Evolutionary conservation across 2,329 filamentous ascomycete genomes (phyloP), one percentile per base, ranked within the genome.

Genomic region (Sordariomycetes sp.): DNA sequence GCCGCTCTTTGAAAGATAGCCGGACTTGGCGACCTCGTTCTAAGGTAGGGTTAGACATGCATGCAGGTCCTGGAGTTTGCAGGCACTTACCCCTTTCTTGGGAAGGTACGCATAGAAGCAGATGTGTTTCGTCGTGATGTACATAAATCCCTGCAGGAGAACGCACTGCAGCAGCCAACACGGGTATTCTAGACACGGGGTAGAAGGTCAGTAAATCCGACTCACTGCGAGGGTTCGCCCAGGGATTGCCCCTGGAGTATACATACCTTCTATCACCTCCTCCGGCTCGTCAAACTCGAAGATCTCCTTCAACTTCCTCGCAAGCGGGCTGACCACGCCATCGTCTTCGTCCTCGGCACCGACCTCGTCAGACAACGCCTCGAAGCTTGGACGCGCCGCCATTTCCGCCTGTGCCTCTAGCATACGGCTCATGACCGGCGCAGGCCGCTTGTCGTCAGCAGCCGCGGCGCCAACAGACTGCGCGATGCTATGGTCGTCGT

Each of bases 81-180:
- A n/a, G 10, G 22, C 24, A 66, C 84, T 70, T 76, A 88, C 87
- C 55, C 87, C 83, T 76, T 94, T 96, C 75, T 91, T 95, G 7
- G 90, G 90, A n/a, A 97, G 79, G 67, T 96, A 96, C 45, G 94
- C 90, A 67, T 96, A 97, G 69, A 97, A 99, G 72, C 91, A 96
- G 60, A 97, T 87, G 67, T 99, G 94, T 64, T 86, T 87, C 60
- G 87, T 78, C 0, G 94, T 97, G 65, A 99, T 89, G 72, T 97
- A 97, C 79, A 99, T 86, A 68, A 94, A 96, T 6, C 94, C 94
- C 67, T 96, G 90, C 10, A 97, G 78, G 34, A 97, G 75, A 52
- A 96, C 90, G 66, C 87, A 96, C 68, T 96, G 90, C 36, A 97
- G 74, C 45, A 97, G 74, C 85, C 90, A 96, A 72, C 92, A 97